phyloP scores from a whole-genome alignment of 2,329 filamentous ascomycete genomes.

The Phoma sp. region DNA sequence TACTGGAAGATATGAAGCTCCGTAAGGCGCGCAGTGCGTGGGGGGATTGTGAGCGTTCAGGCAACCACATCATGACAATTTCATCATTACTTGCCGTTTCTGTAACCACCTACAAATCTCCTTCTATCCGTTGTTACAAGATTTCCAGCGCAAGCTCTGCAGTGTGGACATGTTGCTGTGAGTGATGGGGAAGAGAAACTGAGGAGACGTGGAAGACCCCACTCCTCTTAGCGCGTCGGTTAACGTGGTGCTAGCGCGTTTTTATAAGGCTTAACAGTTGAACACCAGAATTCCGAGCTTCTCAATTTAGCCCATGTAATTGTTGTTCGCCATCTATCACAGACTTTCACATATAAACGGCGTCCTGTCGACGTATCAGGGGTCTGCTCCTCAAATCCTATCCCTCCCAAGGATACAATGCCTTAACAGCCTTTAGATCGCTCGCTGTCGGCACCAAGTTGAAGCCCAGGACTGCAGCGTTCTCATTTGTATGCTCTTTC shows the following conservation, averaged over 20 bases:
- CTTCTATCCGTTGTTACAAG: too few relatives aligned
- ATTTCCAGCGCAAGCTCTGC: neutral
- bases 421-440: neutral
- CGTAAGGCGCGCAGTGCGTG: neutral
- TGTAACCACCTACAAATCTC: too few relatives aligned
- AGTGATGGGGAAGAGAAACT: neutral
- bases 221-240: neutral
- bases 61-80: neutral
- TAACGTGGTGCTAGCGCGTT: constrained; percentile 5
- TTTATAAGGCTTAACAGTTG: neutral
- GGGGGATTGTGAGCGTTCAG: neutral
- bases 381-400: neutral
- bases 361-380: neutral
- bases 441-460: neutral
- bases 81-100: too few relatives aligned
- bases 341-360: neutral
- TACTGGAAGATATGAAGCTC: neutral
- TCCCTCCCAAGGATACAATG: constrained; percentile 2
- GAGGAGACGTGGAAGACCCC: neutral
- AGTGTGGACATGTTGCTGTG: neutral
- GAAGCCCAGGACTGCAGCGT: neutral
- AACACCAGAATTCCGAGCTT: neutral
- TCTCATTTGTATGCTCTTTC: neutral
- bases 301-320: too few relatives aligned
- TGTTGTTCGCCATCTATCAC: too few relatives aligned